These are phyloP conservation scores for Paecilomyces variotii DNA, from an alignment of 2,329 filamentous ascomycete genomes.

Conservation along the genomic window DNA sequence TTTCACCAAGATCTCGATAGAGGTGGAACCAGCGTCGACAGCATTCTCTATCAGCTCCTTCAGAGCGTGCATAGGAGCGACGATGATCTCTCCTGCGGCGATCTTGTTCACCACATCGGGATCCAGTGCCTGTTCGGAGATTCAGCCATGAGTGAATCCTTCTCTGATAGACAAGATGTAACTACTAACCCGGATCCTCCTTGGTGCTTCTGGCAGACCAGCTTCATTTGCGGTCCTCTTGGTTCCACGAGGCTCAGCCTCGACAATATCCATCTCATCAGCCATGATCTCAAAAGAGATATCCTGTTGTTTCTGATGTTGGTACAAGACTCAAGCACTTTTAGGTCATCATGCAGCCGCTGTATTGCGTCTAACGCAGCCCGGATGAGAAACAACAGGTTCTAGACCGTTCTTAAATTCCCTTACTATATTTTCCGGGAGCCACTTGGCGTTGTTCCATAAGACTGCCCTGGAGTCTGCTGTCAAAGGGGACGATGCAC, in stretches of 20 bases:
- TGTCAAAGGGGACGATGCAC: background rate
- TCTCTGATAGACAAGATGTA: background rate
- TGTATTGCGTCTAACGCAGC: background rate
- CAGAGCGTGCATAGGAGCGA: constrained; percentile 88
- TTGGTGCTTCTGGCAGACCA: constrained; percentile 34
- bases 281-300: constrained; percentile 17
- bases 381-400: background rate
- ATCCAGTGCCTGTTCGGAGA: constrained; percentile 64
- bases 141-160: constrained; percentile 1
- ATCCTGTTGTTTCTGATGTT: background rate
- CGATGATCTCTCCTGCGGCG: constrained; percentile 94
- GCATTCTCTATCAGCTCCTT: constrained; percentile 97
- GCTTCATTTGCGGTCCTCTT: constrained; percentile 45
- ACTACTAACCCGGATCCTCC: constrained; percentile 37
- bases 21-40: constrained; percentile 91
- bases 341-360: background rate
- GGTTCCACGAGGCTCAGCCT: constrained; percentile 27
- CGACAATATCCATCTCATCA: constrained; percentile 39
- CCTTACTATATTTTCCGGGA: background rate
- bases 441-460: background rate
- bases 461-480: background rate
- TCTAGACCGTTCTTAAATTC: background rate
- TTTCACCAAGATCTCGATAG: constrained; percentile 83
- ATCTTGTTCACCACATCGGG: constrained; percentile 97
- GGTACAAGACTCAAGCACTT: background rate